Evolutionary conservation across 1,284 basidiomycete genomes (phyloP).

Genomic region (Cryptococcus sp.): DNA sequence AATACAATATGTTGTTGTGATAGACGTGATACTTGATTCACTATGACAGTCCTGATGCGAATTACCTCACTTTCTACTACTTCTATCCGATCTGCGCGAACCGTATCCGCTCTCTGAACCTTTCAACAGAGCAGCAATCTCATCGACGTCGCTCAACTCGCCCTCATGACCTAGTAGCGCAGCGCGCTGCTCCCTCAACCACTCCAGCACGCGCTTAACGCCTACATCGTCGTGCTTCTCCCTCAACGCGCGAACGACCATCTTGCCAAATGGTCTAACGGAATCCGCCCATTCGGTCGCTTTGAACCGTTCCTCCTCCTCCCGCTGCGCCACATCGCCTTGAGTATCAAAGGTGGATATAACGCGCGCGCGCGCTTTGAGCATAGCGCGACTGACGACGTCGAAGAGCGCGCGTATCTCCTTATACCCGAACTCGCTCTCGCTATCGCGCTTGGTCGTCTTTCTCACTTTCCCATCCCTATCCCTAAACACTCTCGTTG

Average conservation of each 20-base stretch:
- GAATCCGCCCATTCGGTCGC: constrained; percentile 15
- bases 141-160: background rate
- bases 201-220: constrained; percentile 18
- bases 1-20: no score
- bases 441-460: constrained; percentile 3
- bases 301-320: constrained; percentile 1
- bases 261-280: constrained; percentile 37
- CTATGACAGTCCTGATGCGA: no score
- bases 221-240: constrained; percentile 33
- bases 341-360: no score
- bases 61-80: no score
- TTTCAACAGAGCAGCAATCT: no score
- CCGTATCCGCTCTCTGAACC: no score
- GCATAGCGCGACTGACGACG: constrained; percentile 18
- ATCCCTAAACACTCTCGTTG: constrained; percentile 2
- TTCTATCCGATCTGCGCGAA: no score
- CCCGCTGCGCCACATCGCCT: background rate
- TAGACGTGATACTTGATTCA: no score
- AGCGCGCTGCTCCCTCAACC: constrained; percentile 15
- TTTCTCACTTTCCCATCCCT: background rate
- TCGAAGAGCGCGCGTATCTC: constrained; percentile 27
- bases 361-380: background rate
- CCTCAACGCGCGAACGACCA: constrained; percentile 29
- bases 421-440: constrained; percentile 5
- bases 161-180: background rate